Evolutionary conservation across 2,329 filamentous ascomycete species (phyloP).

Genomic region (Colletotrichum filicis): DNA sequence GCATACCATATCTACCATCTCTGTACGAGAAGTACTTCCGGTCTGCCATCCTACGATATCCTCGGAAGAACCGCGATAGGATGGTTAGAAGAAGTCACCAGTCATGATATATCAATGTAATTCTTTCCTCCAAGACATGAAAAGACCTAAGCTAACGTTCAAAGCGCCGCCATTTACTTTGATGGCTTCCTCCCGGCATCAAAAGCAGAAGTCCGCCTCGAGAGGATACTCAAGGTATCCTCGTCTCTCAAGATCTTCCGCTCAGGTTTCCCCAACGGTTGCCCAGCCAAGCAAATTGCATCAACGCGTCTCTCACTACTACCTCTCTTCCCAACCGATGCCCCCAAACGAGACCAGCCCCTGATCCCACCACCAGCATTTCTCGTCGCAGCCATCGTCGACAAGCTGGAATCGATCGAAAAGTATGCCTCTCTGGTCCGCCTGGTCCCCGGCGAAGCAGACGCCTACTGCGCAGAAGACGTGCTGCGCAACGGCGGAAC

Average conservation of each 20-base stretch:
- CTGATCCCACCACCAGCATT: constrained; percentile 71
- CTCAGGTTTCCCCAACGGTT: constrained; percentile 43
- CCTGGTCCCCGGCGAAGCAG: constrained; percentile 86
- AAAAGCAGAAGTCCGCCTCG: constrained; percentile 72
- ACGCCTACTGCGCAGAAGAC: constrained; percentile 79
- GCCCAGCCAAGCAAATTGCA: constrained; percentile 38
- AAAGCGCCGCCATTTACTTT: constrained; percentile 80
- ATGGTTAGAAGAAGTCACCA: constrained; percentile 72
- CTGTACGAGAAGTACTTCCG: constrained; percentile 60
- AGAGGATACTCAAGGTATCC: constrained; percentile 69
- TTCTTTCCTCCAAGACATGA: constrained; percentile 25
- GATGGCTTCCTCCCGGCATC: constrained; percentile 80
- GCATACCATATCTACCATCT: constrained; percentile 78
- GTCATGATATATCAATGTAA: constrained; percentile 71
- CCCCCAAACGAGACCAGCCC: constrained; percentile 44
- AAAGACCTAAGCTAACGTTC: not conserved
- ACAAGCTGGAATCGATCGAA: constrained; percentile 66
- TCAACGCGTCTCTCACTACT: constrained; percentile 10
- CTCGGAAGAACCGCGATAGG: constrained; percentile 67
- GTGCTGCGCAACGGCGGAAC: constrained; percentile 64
- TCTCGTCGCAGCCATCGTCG: constrained; percentile 80
- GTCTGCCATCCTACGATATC: constrained; percentile 71
- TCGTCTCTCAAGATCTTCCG: constrained; percentile 62
- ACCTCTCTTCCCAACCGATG: constrained; percentile 41
- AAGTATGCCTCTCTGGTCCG: constrained; percentile 55